Evolutionary conservation across 2,329 filamentous ascomycete species (phyloP).

Genomic region (Lecanicillium sp.): DNA sequence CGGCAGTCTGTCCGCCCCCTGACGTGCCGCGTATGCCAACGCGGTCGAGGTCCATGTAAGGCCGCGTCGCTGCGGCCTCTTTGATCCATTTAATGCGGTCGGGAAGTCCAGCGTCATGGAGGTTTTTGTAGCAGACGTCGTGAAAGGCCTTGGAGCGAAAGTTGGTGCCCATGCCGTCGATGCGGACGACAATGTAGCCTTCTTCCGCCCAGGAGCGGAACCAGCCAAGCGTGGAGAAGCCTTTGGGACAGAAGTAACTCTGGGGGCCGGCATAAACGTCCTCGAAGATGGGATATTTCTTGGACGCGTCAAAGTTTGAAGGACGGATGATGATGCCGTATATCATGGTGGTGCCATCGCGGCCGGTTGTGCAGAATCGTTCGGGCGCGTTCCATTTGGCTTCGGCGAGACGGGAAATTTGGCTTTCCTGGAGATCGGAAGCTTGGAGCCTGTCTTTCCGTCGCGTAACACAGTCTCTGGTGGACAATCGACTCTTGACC

Average conservation of each 20-base stretch:
- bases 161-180: conserved; percentile 29
- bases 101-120: conserved; percentile 23
- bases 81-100: conserved; percentile 26
- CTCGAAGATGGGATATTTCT: conserved; percentile 24
- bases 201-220: conserved; percentile 22
- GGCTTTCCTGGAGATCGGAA: conserved; percentile 16
- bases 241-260: conserved; percentile 21
- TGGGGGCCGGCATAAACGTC: conserved; percentile 24
- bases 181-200: conserved; percentile 24
- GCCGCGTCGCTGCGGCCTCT: conserved; percentile 21
- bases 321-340: conserved; percentile 25
- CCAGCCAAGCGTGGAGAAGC: conserved; percentile 17
- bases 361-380: conserved; percentile 21
- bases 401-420: conserved; percentile 10
- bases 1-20: conserved; percentile 26
- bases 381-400: conserved; percentile 19
- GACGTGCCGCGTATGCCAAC: conserved; percentile 25
- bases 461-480: conserved; percentile 19
- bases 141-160: conserved; percentile 26
- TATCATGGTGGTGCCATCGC: conserved; percentile 22
- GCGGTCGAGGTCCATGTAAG: conserved; percentile 25
- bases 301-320: conserved; percentile 18
- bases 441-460: conserved; percentile 14
- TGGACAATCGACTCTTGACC: conserved; percentile 22
- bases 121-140: conserved; percentile 25